Conservation (phyloP, 495 filamentous ascomycete species). For the Aspergillus nidulans region DNA sequence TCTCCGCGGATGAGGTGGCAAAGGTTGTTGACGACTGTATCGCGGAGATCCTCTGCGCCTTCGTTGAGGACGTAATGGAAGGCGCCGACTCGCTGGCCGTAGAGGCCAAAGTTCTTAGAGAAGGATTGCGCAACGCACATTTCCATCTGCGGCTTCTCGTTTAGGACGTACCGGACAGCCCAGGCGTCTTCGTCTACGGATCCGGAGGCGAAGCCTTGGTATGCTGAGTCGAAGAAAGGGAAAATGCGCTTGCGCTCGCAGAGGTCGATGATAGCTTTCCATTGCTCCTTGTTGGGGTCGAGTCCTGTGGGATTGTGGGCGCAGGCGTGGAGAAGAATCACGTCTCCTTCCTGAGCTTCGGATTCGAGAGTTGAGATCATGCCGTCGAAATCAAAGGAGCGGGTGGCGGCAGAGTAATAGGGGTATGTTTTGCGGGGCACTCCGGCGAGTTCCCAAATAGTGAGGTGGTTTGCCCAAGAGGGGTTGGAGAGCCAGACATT, state of each 20-base stretch:
- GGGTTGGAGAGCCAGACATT: constrained; percentile 46
- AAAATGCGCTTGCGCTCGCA: constrained; percentile 48
- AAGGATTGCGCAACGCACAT: constrained; percentile 50
- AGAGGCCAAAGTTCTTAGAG: constrained; percentile 55
- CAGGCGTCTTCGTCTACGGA: constrained; percentile 49
- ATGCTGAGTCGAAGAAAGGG: constrained; percentile 55
- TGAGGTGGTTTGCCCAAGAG: constrained; percentile 49
- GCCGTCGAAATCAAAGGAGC: constrained; percentile 44
- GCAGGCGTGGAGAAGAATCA: constrained; percentile 49
- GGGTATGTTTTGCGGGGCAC: constrained; percentile 45
- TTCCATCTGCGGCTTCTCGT: constrained; percentile 44
- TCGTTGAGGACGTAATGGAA: constrained; percentile 44
- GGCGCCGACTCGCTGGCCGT: constrained; percentile 48
- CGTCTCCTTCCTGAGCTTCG: constrained; percentile 39
- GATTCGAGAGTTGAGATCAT: constrained; percentile 44
- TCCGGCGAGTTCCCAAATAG: constrained; percentile 43
- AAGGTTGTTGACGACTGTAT: constrained; percentile 39
- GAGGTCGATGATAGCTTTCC: constrained; percentile 48
- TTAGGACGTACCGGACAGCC: constrained; percentile 52
- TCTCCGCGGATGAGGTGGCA: constrained; percentile 46
- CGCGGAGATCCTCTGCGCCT: constrained; percentile 28
- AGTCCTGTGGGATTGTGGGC: constrained; percentile 55
- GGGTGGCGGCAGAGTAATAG: constrained; percentile 43
- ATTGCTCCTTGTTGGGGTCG: constrained; percentile 50
- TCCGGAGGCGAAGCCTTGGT: constrained; percentile 55